These are phyloP conservation scores for Canna indica DNA, from an alignment of 176 grass and related monocot species.

Conservation along the genomic window DNA sequence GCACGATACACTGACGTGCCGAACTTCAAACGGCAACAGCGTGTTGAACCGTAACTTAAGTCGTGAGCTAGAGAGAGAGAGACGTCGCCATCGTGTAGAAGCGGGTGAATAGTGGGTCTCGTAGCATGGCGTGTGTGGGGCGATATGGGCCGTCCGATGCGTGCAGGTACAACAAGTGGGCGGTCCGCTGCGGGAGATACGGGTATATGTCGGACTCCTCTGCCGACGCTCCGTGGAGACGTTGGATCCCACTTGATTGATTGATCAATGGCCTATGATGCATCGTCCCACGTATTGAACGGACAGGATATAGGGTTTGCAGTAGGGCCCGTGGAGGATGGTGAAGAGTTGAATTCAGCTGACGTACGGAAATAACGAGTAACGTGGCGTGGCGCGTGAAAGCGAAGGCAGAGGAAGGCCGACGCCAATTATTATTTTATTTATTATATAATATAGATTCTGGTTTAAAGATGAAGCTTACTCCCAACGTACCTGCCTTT, in stretches of 20 bases:
- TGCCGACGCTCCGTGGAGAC: background rate
- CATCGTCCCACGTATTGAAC: background rate
- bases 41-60: background rate
- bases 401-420: background rate
- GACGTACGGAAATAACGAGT: background rate
- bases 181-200: background rate
- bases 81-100: too few relatives aligned
- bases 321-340: background rate
- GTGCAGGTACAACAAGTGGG: background rate
- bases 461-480: fast-evolving
- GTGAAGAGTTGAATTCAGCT: background rate
- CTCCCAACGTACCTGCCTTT: background rate
- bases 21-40: too few relatives aligned
- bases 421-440: background rate
- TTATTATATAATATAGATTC: too few relatives aligned
- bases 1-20: too few relatives aligned
- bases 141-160: background rate
- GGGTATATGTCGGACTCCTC: background rate
- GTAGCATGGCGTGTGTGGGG: background rate
- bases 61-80: background rate
- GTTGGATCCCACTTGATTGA: background rate
- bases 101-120: too few relatives aligned
- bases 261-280: background rate
- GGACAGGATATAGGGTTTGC: background rate
- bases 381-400: background rate